Base-by-base conservation (phyloP, 345 rosid genomes). In the Melaleuca quinquenervia region DNA sequence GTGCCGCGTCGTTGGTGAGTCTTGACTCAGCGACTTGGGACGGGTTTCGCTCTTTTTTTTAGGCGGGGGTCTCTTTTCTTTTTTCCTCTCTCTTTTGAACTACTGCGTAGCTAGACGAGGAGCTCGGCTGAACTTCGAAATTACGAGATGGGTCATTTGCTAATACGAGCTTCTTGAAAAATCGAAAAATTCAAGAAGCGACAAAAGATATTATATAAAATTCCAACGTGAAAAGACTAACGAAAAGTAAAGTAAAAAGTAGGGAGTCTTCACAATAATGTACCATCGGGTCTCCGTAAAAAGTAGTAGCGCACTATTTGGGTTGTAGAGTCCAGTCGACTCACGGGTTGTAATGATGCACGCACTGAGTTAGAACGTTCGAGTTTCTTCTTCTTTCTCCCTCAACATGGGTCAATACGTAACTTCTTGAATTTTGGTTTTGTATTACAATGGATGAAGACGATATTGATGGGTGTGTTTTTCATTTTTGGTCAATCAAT, bases 1-100 rank as follows among this genome's bases (percentile, higher is more conserved):
- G 91, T 95, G 97, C 88, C 93, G 94, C 53, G 97, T 95, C 74
- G 95, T 94, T 36, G 97, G 98, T 95, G 91, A 93, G 98, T 93
- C 58, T 51, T 29, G 41, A 29, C 84, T 82, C 76, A 41, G 52
- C 58, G 56, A 70, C 41, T 85, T 44, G 75, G 82, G 58, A 45
- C 75, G 51, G 32, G 51, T 58, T 84, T 16, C 52, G 26, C 75
- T 84, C 7, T 84, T 22, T 84, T 22, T 84, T n/a, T 44, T 36
- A n/a, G 44, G 52, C 41, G 8, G 76, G 36, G 50, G 55, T 32
- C 20, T 24, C 10, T 82, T 27, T 48, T 82, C 24, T 22, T 56
- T 26, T 26, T 32, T 0, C 32, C 84, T 50, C 48, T 20, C 18
- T 41, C 11, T 36, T 70, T 64, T 21, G 0, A 18, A 9, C 26